Conservation (phyloP, 1,139 yeast genomes). For the Taphrina flavorubra region DNA sequence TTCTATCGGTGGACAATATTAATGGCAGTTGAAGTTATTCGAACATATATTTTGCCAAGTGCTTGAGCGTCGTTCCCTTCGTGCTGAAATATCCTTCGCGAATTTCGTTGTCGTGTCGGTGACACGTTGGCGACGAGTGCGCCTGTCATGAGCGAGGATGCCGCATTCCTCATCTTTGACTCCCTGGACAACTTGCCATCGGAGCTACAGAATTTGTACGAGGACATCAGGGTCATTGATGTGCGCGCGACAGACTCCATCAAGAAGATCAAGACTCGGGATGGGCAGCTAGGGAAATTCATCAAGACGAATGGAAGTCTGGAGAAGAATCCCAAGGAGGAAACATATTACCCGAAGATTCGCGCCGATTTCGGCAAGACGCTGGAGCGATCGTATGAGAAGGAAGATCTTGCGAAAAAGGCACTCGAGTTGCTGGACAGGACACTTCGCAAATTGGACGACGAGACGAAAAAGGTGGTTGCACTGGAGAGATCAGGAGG, state of each 20-base stretch:
- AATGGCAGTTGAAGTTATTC: too few species aligned
- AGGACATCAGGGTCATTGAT: conserved; percentile 79
- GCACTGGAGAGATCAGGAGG: conserved; percentile 30
- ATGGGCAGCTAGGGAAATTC: conserved; percentile 78
- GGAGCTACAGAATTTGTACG: conserved; percentile 78
- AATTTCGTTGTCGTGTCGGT: too few species aligned
- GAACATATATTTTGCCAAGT: too few species aligned
- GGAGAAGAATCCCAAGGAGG: conserved; percentile 82
- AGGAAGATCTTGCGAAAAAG: conserved; percentile 79
- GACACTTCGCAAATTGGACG: conserved; percentile 38
- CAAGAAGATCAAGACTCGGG: conserved; percentile 72
- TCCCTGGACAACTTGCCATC: conserved; percentile 79
- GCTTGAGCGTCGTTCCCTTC: too few species aligned
- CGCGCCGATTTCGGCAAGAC: conserved; percentile 70
- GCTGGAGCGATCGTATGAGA: conserved; percentile 71
- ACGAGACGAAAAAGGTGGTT: conserved; percentile 33
- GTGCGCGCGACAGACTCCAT: conserved; percentile 68
- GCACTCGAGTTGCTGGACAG: conserved; percentile 44
- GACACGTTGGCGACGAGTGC: too few species aligned
- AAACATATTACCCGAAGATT: conserved; percentile 67
- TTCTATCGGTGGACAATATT: neutral
- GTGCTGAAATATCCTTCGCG: too few species aligned
- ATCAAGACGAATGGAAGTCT: conserved; percentile 83
- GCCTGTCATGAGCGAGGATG: conserved; percentile 34
- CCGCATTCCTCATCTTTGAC: conserved; percentile 38